Evolutionary conservation across 1,139 yeast genomes (phyloP).

Genomic region (Geotrichum australiense): DNA sequence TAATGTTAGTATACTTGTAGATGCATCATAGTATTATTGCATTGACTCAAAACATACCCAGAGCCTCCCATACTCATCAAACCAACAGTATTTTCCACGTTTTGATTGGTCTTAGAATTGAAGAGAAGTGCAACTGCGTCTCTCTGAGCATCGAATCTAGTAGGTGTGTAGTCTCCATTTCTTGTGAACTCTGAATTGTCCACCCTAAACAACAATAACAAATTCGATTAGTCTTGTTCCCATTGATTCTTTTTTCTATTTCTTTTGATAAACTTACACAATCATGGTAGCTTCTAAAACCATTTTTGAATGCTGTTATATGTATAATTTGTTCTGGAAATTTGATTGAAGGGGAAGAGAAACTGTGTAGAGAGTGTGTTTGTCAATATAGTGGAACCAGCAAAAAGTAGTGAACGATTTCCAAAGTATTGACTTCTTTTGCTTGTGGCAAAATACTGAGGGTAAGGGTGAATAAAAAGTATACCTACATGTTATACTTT

Average conservation of each 20-base stretch:
- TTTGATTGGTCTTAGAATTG: conserved; percentile 75
- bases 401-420: no score
- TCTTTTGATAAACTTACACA: conserved; percentile 38
- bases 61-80: conserved; percentile 81
- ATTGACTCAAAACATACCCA: conserved; percentile 30
- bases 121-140: conserved; percentile 89
- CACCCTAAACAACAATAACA: conserved; percentile 41
- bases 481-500: no score
- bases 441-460: conserved; percentile 1
- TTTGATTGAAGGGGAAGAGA: no score
- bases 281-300: conserved; percentile 95
- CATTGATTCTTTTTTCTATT: background rate
- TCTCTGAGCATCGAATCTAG: conserved; percentile 87
- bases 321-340: no score
- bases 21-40: no score
- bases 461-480: conserved; percentile 5
- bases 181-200: conserved; percentile 96
- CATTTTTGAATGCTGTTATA: conserved; percentile 40
- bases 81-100: conserved; percentile 94
- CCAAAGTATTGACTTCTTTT: no score
- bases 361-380: background rate
- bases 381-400: background rate
- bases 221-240: conserved; percentile 13
- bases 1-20: background rate
- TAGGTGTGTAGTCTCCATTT: conserved; percentile 87